Percentiles rank a stretch among this genome's conserved stretches.
Conservation (phyloP, 768 basidiomycete genomes). For the Cystobasidiopsis lactophilus region DNA sequence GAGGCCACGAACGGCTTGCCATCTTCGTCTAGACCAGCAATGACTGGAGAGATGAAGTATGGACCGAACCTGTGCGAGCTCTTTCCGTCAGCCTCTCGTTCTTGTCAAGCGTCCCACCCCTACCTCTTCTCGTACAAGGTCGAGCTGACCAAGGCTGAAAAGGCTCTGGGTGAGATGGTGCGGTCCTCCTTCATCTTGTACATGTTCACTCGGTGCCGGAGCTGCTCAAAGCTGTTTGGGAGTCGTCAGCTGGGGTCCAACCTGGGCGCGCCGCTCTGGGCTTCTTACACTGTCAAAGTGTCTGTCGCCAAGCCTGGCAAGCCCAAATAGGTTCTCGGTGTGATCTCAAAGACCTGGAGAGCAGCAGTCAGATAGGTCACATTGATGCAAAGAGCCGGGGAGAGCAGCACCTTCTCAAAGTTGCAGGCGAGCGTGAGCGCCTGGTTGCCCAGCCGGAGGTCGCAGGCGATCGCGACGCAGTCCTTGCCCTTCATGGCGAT, state of each 20-base stretch:
- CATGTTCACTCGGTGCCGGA: slow-evolving; percentile 92
- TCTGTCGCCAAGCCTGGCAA: slow-evolving; percentile 84
- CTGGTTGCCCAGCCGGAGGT: slow-evolving; percentile 73
- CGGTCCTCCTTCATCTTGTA: slow-evolving; percentile 98
- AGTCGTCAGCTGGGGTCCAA: not conserved
- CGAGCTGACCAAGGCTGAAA: slow-evolving; percentile 82
- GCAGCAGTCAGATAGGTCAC: not conserved
- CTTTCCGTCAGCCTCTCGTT: not conserved
- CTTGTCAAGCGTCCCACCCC: too few relatives aligned
- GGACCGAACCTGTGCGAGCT: slow-evolving; percentile 46
- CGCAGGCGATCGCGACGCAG: slow-evolving; percentile 94
- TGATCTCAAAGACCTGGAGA: slow-evolving; percentile 69
- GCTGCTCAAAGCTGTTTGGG: slow-evolving; percentile 51
- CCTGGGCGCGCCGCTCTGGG: not conserved
- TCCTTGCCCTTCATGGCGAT: slow-evolving; percentile 98
- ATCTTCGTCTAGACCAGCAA: slow-evolving; percentile 45
- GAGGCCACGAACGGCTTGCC: slow-evolving; percentile 83
- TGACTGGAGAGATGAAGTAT: slow-evolving; percentile 88
- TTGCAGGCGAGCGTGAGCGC: slow-evolving; percentile 66
- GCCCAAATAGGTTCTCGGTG: slow-evolving; percentile 76
- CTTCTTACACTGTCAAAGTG: slow-evolving; percentile 61
- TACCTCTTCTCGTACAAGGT: slow-evolving; percentile 77
- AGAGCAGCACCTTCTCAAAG: slow-evolving; percentile 60
- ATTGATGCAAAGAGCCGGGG: not conserved
- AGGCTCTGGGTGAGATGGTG: slow-evolving; percentile 85